phyloP scores from a whole-genome alignment of 768 basidiomycete species.

The Nidularia pulvinata region DNA sequence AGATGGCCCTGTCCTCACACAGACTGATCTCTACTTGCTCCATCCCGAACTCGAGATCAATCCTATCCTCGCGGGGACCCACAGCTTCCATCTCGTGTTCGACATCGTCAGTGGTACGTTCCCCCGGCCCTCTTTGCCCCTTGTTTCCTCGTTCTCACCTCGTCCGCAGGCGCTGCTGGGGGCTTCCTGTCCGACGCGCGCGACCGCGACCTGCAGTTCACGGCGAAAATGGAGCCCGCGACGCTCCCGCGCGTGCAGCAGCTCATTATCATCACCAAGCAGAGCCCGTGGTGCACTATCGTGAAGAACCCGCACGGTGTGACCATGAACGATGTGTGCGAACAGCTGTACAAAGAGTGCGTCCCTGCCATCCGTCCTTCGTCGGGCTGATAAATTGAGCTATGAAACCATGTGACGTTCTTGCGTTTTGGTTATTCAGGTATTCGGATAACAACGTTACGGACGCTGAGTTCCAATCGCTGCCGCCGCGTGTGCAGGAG shows the following conservation, averaged over 20 bases:
- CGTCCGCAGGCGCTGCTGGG: constrained; percentile 59
- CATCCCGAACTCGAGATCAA: constrained; percentile 68
- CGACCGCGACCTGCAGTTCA: constrained; percentile 56
- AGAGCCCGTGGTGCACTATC: constrained; percentile 80
- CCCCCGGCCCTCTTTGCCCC: too few relatives aligned
- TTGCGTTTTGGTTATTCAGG: constrained; percentile 28
- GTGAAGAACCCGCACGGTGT: constrained; percentile 74
- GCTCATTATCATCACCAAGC: constrained; percentile 54
- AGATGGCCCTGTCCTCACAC: constrained; percentile 82
- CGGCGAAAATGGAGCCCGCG: constrained; percentile 60
- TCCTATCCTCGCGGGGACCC: constrained; percentile 62
- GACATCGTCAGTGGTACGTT: constrained; percentile 62
- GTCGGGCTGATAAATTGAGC: too few relatives aligned
- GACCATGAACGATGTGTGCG: constrained; percentile 75
- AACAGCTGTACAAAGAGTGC: constrained; percentile 75
- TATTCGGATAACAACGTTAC: constrained; percentile 72
- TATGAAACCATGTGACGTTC: neutral
- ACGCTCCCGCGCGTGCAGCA: constrained; percentile 66
- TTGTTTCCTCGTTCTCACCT: too few relatives aligned
- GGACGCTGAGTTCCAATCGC: constrained; percentile 58
- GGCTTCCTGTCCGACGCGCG: constrained; percentile 63
- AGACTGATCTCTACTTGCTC: constrained; percentile 83
- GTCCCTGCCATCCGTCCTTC: constrained; percentile 22
- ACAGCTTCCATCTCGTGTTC: constrained; percentile 66
- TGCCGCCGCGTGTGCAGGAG: constrained; percentile 69